These are phyloP conservation scores for Gossypium turneri DNA, from an alignment of 345 rosid genomes.

Conservation along the genomic window DNA sequence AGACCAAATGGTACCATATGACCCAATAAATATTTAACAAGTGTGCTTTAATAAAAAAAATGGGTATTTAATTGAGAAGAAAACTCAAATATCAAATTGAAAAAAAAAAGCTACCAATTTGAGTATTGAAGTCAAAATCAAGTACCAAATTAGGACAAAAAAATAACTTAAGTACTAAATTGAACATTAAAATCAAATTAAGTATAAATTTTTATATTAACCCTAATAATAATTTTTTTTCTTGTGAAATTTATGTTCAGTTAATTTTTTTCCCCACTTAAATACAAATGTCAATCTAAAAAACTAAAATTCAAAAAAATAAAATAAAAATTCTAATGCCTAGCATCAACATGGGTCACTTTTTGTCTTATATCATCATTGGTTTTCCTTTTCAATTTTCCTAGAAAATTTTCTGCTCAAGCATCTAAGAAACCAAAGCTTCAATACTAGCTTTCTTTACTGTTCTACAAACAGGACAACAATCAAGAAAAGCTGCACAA, in stretches of 20 bases:
- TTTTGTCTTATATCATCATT: not conserved
- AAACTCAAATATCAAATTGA: no score
- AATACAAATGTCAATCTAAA: slow-evolving; percentile 1
- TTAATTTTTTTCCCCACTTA: not conserved
- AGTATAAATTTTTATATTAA: no score
- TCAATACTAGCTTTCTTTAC: slow-evolving; percentile 70
- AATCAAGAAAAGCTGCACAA: slow-evolving; percentile 52
- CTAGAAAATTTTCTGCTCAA: slow-evolving; percentile 23
- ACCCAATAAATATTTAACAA: no score
- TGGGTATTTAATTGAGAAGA: no score
- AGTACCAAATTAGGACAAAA: no score
- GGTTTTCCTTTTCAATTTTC: slow-evolving; percentile 6
- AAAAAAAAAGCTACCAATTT: no score
- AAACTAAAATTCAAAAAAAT: not conserved
- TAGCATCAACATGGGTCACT: not conserved
- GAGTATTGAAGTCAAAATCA: no score
- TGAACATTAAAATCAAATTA: no score
- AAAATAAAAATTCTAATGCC: not conserved
- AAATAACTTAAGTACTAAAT: no score
- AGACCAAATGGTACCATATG: no score
- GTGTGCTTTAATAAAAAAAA: no score
- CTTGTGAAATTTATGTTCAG: slow-evolving; percentile 18
- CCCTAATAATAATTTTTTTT: not conserved
- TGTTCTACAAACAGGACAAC: slow-evolving; percentile 68
- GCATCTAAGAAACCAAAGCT: slow-evolving; percentile 46